These are phyloP conservation scores for Beauveria sp. DNA, from an alignment of 2,329 filamentous ascomycete species.

Conservation along the genomic window DNA sequence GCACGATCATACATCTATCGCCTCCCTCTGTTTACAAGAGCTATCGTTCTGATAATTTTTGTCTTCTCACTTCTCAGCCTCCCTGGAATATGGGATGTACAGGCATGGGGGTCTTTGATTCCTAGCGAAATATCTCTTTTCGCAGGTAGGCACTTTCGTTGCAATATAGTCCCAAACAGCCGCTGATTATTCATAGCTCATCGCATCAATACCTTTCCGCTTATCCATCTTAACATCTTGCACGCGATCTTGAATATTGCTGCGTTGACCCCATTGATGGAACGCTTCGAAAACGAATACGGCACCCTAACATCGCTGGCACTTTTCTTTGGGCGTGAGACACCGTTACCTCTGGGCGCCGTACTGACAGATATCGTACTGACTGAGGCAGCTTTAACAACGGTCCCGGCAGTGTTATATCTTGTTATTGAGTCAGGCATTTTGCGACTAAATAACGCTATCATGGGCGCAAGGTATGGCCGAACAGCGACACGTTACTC, in stretches of 20 bases:
- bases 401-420: slow-evolving; percentile 76
- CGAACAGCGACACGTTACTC: neutral
- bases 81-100: slow-evolving; percentile 63
- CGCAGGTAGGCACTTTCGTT: slow-evolving; percentile 50
- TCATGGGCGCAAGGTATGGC: slow-evolving; percentile 72
- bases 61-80: slow-evolving; percentile 56
- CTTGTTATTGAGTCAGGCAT: slow-evolving; percentile 69
- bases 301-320: slow-evolving; percentile 83
- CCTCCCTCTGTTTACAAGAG: slow-evolving; percentile 80
- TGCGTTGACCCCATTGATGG: slow-evolving; percentile 78
- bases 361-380: slow-evolving; percentile 2
- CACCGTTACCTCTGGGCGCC: neutral
- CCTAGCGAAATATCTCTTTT: slow-evolving; percentile 66
- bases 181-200: slow-evolving; percentile 55
- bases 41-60: slow-evolving; percentile 58
- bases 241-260: slow-evolving; percentile 75
- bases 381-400: slow-evolving; percentile 56
- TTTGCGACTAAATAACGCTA: slow-evolving; percentile 60
- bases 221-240: slow-evolving; percentile 75
- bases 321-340: slow-evolving; percentile 85
- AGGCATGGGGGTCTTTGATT: slow-evolving; percentile 70
- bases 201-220: slow-evolving; percentile 82
- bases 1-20: slow-evolving; percentile 75
- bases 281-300: slow-evolving; percentile 87
- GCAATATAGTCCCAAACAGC: neutral